Evolutionary conservation across 352 stramenopile genomes (phyloP).

Genomic region (Pythium aquatile): DNA sequence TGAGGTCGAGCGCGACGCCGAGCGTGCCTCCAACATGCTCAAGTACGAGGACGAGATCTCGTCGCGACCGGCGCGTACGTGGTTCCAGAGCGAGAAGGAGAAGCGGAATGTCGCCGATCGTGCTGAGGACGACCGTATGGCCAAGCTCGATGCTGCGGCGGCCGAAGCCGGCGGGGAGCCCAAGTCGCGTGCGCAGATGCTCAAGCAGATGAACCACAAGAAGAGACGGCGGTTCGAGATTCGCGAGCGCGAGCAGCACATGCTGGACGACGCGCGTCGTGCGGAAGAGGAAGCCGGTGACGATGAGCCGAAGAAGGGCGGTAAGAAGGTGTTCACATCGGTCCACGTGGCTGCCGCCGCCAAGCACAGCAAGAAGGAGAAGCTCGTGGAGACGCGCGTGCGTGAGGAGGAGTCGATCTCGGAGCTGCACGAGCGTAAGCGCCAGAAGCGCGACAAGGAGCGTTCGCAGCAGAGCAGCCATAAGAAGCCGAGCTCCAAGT

Average conservation of each 20-base stretch:
- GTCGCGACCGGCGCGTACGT: slow-evolving; percentile 83
- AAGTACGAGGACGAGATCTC: slow-evolving; percentile 91
- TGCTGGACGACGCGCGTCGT: slow-evolving; percentile 58
- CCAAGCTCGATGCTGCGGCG: slow-evolving; percentile 38
- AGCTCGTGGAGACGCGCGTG: slow-evolving; percentile 45
- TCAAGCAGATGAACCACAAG: slow-evolving; percentile 88
- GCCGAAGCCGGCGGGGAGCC: slow-evolving; percentile 29
- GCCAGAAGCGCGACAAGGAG: slow-evolving; percentile 72
- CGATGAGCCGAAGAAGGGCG: slow-evolving; percentile 35
- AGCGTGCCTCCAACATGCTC: slow-evolving; percentile 88
- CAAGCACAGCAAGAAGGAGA: slow-evolving; percentile 82
- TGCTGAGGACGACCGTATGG: slow-evolving; percentile 63
- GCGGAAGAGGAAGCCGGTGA: slow-evolving; percentile 37
- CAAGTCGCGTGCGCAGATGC: slow-evolving; percentile 67
- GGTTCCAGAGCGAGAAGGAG: slow-evolving; percentile 91
- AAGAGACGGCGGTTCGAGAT: slow-evolving; percentile 84
- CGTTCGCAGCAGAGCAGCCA: slow-evolving; percentile 58
- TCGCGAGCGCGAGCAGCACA: slow-evolving; percentile 77
- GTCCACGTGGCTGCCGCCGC: slow-evolving; percentile 72
- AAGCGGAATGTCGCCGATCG: slow-evolving; percentile 82
- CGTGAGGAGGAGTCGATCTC: slow-evolving; percentile 80
- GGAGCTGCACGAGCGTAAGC: slow-evolving; percentile 77
- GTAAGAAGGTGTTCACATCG: slow-evolving; percentile 76
- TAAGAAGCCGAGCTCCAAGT: slow-evolving; percentile 23
- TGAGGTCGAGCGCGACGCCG: slow-evolving; percentile 86